phyloP scores from a whole-genome alignment of 306 rosid species.

The Phaseolus lunatus region DNA sequence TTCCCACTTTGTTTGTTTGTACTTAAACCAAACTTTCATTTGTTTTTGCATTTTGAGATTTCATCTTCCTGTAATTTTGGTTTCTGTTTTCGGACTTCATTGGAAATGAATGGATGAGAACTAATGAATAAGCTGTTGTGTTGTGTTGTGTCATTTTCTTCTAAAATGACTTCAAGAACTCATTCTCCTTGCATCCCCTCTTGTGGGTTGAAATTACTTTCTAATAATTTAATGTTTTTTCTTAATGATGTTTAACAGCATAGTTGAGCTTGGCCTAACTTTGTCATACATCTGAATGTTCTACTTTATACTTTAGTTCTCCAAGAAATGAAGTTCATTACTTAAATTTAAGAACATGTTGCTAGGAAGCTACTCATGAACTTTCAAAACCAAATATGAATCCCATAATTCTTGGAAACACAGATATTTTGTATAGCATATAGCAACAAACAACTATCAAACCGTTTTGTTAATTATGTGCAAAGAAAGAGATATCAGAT shows the following conservation, averaged over 20 bases:
- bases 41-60: slow-evolving; percentile 20
- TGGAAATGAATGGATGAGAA: slow-evolving; percentile 55
- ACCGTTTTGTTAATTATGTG: neutral
- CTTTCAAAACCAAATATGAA: neutral
- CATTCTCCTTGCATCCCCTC: neutral
- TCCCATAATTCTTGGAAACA: neutral
- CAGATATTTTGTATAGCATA: neutral
- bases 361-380: neutral
- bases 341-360: neutral
- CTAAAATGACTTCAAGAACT: neutral
- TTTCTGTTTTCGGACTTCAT: slow-evolving; percentile 45
- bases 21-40: slow-evolving; percentile 31
- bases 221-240: neutral
- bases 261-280: slow-evolving; percentile 17
- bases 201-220: slow-evolving; percentile 7
- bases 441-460: neutral
- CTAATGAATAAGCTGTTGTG: slow-evolving; percentile 44
- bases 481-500: neutral
- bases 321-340: neutral
- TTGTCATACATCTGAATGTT: slow-evolving; percentile 1
- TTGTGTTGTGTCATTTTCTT: slow-evolving; percentile 29
- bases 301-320: slow-evolving; percentile 9
- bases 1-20: slow-evolving; percentile 44
- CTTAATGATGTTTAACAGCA: neutral
- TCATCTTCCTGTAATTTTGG: slow-evolving; percentile 45